Evolutionary conservation across 2,329 filamentous ascomycete species (phyloP).

Genomic region (Aphanocladium album): DNA sequence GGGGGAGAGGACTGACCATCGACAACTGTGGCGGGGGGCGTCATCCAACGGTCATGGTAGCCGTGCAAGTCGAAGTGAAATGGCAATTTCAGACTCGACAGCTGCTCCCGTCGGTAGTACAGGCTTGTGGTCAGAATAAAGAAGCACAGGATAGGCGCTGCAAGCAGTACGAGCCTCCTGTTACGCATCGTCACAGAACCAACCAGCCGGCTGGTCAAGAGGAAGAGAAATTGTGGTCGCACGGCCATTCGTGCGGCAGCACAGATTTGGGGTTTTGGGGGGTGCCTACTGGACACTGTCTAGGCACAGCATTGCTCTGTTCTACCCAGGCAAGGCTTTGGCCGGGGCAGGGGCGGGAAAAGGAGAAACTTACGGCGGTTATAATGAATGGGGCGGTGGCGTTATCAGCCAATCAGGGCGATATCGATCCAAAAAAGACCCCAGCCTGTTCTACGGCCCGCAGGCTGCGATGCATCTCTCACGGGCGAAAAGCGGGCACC

Average conservation of each 20-base stretch:
- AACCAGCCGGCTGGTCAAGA: not conserved
- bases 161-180: not conserved
- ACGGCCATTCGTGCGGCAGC: not conserved
- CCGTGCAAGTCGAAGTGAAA: not conserved
- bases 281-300: not conserved
- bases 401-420: not conserved
- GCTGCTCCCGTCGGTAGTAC: not conserved
- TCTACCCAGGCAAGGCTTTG: not conserved
- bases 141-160: not conserved
- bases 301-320: not conserved
- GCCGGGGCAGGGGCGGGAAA: not conserved
- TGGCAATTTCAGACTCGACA: not conserved
- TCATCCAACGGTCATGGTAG: not conserved
- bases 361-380: slow-evolving; percentile 31
- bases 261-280: not conserved
- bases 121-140: not conserved
- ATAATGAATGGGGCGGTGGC: not conserved
- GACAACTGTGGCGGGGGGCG: not conserved
- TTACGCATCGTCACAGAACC: not conserved
- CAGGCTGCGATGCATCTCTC: not conserved
- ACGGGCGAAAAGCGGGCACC: not conserved
- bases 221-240: not conserved
- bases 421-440: not conserved
- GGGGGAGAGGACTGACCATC: not conserved
- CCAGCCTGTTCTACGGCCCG: not conserved